phyloP scores from a whole-genome alignment of 305 asterid species.

The Fraxinus ornus region DNA sequence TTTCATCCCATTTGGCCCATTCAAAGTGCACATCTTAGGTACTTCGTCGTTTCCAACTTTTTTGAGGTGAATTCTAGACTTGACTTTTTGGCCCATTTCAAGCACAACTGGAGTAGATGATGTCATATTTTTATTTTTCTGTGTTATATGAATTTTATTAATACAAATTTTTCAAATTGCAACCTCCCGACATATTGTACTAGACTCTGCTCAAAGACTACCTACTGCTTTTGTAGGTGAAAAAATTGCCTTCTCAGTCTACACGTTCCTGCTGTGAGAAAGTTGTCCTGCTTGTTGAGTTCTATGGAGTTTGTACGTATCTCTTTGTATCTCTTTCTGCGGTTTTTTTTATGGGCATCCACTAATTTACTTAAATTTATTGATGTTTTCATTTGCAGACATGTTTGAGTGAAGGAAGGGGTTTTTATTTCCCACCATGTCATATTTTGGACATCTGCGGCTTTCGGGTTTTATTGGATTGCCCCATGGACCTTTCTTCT shows the following conservation, averaged over 20 bases:
- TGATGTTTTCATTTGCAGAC: constrained; percentile 47
- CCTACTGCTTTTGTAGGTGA: neutral
- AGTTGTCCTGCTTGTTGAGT: neutral
- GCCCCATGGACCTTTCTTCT: constrained; percentile 83
- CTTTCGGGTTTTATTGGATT: constrained; percentile 66
- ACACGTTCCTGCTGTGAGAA: neutral
- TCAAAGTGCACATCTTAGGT: neutral
- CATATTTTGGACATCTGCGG: constrained; percentile 65
- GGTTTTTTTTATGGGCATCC: neutral
- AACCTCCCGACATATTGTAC: neutral
- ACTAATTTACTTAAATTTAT: neutral
- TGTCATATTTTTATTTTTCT: neutral
- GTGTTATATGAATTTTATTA: neutral
- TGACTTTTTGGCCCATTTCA: neutral
- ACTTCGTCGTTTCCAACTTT: neutral
- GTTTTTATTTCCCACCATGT: constrained; percentile 83
- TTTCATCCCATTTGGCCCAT: neutral
- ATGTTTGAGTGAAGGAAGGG: constrained; percentile 81
- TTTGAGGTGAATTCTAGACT: neutral
- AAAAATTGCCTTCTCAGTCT: neutral
- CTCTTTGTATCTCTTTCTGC: constrained; percentile 12
- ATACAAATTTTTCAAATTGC: neutral
- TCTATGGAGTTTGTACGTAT: constrained; percentile 45
- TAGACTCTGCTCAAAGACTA: neutral
- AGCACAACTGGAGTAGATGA: neutral